Evolutionary conservation across 768 basidiomycete species (phyloP).

Genomic region (Sarcodon aspratus): DNA sequence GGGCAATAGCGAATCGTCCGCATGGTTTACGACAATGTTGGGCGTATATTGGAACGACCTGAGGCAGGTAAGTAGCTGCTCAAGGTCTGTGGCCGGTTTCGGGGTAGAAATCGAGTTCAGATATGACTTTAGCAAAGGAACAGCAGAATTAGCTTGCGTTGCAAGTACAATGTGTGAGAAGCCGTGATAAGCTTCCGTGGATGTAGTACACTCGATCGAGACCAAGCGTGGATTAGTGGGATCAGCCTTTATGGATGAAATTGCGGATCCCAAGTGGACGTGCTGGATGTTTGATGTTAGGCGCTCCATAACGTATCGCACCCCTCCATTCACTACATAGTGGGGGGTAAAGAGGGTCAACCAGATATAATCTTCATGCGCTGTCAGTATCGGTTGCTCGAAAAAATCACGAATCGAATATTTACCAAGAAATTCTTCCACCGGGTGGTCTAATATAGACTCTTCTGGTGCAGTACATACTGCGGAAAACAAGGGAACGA

Average conservation of each 20-base stretch:
- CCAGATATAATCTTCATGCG: slow-evolving; percentile 52
- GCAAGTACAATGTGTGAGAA: slow-evolving; percentile 65
- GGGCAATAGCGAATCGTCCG: slow-evolving; percentile 49
- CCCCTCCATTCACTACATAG: slow-evolving; percentile 51
- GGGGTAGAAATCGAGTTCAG: slow-evolving; percentile 23
- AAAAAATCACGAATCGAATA: slow-evolving; percentile 1
- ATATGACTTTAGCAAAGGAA: slow-evolving; percentile 39
- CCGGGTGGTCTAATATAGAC: slow-evolving; percentile 45
- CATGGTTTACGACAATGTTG: slow-evolving; percentile 62
- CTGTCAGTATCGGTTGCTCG: background rate
- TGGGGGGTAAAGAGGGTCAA: slow-evolving; percentile 57
- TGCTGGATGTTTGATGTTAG: slow-evolving; percentile 20
- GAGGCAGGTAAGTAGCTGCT: slow-evolving; percentile 36
- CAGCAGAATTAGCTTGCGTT: slow-evolving; percentile 61
- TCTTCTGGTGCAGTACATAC: slow-evolving; percentile 55
- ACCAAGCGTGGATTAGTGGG: slow-evolving; percentile 20
- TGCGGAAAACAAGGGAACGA: slow-evolving; percentile 61
- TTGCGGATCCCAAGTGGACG: slow-evolving; percentile 30
- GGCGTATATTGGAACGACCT: slow-evolving; percentile 39
- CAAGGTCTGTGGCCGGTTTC: slow-evolving; percentile 12
- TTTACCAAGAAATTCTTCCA: slow-evolving; percentile 55
- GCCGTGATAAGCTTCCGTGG: slow-evolving; percentile 21
- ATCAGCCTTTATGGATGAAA: slow-evolving; percentile 41
- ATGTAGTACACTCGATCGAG: slow-evolving; percentile 5
- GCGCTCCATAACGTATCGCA: slow-evolving; percentile 43